Base-by-base conservation (phyloP, 805 yeast genomes). In the Saturnispora bothae region DNA sequence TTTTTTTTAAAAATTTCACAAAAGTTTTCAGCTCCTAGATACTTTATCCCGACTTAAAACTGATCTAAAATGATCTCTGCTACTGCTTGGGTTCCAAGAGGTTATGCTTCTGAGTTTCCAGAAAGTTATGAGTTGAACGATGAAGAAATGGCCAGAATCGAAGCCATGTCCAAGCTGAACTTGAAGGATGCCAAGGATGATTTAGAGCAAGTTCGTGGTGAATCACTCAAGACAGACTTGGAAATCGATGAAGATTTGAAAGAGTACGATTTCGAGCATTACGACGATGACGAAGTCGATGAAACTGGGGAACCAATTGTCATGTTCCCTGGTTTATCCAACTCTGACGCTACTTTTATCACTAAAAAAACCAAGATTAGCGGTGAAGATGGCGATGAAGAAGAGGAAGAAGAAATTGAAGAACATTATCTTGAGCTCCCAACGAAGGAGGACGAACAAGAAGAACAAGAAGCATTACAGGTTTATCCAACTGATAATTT, bases 31-130 rank as follows among this genome's bases (percentile, higher is more conserved):
- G 13, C n/a, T n/a, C n/a, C n/a, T n/a, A n/a, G n/a, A n/a, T n/a
- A n/a, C n/a, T n/a, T n/a, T n/a, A n/a, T n/a, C n/a, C n/a, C n/a
- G n/a, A n/a, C n/a, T n/a, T n/a, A n/a, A n/a, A n/a, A n/a, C n/a
- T n/a, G n/a, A 23, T 19, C 13, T 17, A 18, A 9, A 19, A 86
- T 88, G 95, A 80, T 89, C 46, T 85, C 98, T 28, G 81, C 96
- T 20, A 78, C 92, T 34, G 66, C 78, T 36, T 92, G 98, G 97
- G 95, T 89, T 18, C 96, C 97, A 35, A 75, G 95, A 52, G 98
- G 98, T 4, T 82, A 70, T 59, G 94, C 98, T 21, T 73, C 94
- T 28, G 96, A 88, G 59, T 83, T 79, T 54, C 97, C 98, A 5
- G 84, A 76, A 51, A 74, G 81, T 53, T 86, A 85, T 51, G 95